Conservation (phyloP, 345 rosid genomes). For the Bruguiera gymnorhiza region DNA sequence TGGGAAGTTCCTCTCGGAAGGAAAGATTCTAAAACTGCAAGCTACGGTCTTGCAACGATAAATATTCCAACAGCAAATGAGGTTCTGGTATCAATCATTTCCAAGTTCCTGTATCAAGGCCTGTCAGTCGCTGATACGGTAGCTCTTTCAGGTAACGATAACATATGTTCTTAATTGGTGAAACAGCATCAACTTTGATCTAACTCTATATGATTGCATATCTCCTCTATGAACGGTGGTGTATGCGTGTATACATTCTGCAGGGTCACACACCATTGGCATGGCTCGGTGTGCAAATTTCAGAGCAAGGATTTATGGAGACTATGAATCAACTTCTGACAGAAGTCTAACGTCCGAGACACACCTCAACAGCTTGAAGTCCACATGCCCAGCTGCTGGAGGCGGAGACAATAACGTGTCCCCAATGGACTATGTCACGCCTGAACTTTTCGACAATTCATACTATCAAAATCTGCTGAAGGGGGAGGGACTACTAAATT, state of each 20-base stretch:
- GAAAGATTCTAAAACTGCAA: conserved; percentile 80
- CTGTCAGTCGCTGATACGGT: conserved; percentile 81
- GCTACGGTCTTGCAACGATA: conserved; percentile 39
- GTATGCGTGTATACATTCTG: background rate
- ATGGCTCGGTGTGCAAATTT: conserved; percentile 71
- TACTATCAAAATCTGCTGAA: conserved; percentile 48
- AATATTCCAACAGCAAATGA: conserved; percentile 67
- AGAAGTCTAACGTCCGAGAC: conserved; percentile 34
- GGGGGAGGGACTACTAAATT: conserved; percentile 66
- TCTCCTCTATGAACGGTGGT: background rate
- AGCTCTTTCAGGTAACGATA: conserved; percentile 65
- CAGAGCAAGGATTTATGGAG: conserved; percentile 62
- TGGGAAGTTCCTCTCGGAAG: conserved; percentile 97
- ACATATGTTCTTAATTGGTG: background rate
- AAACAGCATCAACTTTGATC: too few species aligned
- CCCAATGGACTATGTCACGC: conserved; percentile 71
- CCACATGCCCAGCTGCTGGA: conserved; percentile 54
- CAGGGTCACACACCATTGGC: conserved; percentile 91
- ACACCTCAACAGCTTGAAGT: conserved; percentile 37
- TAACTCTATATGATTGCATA: background rate
- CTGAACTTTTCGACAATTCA: conserved; percentile 70
- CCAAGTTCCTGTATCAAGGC: conserved; percentile 67
- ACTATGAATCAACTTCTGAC: conserved; percentile 45
- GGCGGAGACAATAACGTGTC: conserved; percentile 57
- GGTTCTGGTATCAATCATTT: conserved; percentile 49